Evolutionary conservation across 768 basidiomycete species (phyloP).

Genomic region (Tephrocybe sp.): DNA sequence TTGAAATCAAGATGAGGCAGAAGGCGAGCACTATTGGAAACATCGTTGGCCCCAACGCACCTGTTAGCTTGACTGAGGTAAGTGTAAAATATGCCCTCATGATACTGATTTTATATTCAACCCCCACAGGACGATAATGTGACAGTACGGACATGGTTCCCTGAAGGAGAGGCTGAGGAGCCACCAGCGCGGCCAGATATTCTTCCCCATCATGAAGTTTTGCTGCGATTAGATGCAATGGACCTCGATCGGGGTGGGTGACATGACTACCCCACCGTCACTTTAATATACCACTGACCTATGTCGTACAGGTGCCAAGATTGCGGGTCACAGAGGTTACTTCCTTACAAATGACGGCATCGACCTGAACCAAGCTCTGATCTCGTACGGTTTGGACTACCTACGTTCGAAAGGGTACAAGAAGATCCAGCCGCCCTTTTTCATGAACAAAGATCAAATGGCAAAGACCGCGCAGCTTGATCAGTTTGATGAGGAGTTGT

Average conservation of each 20-base stretch:
- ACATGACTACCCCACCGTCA: not conserved
- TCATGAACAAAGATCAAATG: slow-evolving; percentile 99
- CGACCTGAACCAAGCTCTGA: slow-evolving; percentile 95
- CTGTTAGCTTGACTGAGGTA: slow-evolving; percentile 88
- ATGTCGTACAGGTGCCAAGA: slow-evolving; percentile 68
- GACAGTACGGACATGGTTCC: slow-evolving; percentile 83
- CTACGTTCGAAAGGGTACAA: slow-evolving; percentile 80
- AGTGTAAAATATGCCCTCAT: slow-evolving; percentile 16
- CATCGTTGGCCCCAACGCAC: slow-evolving; percentile 84
- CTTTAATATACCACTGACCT: not conserved
- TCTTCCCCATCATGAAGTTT: slow-evolving; percentile 97
- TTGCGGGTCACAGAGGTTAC: slow-evolving; percentile 94
- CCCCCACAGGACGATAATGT: slow-evolving; percentile 82
- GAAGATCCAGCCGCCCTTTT: slow-evolving; percentile 96
- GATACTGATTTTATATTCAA: not conserved
- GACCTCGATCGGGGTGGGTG: slow-evolving; percentile 93
- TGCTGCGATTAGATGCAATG: slow-evolving; percentile 91
- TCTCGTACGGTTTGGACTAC: slow-evolving; percentile 94
- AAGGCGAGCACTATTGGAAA: slow-evolving; percentile 88
- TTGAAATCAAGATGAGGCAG: slow-evolving; percentile 74
- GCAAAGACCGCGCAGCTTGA: slow-evolving; percentile 96
- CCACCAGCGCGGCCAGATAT: slow-evolving; percentile 74
- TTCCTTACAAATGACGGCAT: slow-evolving; percentile 95
- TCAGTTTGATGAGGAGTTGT: slow-evolving; percentile 98
- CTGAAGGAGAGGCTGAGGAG: slow-evolving; percentile 70